Evolutionary conservation across 148 eudicot genomes (phyloP).

Genomic region (Tetragonia tetragonoides): DNA sequence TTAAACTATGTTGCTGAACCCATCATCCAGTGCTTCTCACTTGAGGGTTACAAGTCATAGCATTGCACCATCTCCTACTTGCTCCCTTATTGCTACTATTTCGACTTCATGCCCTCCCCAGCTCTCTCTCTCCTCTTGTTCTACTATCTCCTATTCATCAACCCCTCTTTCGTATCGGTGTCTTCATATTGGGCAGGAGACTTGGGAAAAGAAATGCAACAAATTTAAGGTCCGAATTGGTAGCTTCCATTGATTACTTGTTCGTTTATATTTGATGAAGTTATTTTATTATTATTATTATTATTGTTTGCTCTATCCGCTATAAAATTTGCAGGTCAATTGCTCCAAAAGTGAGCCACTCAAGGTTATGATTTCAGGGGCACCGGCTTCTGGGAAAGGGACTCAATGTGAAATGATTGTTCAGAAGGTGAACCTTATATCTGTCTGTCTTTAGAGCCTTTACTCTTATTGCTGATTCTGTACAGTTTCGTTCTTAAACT

Average conservation of each 20-base stretch:
- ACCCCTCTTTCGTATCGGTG: constrained; percentile 23
- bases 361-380: constrained; percentile 96
- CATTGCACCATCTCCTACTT: constrained; percentile 15
- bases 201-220: constrained; percentile 21
- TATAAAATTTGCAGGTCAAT: constrained; percentile 34
- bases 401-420: constrained; percentile 91
- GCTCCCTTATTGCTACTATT: background rate
- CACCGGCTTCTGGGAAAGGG: constrained; percentile 98
- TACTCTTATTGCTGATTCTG: background rate
- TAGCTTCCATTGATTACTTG: background rate
- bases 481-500: background rate
- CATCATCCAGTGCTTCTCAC: constrained; percentile 30
- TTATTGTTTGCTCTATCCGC: background rate
- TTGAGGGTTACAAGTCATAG: constrained; percentile 12
- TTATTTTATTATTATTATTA: background rate
- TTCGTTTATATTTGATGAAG: background rate
- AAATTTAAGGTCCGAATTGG: constrained; percentile 35
- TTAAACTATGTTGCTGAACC: constrained; percentile 25
- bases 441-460: background rate
- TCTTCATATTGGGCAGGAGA: constrained; percentile 10
- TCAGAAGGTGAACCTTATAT: constrained; percentile 49
- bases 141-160: constrained; percentile 27
- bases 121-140: constrained; percentile 20
- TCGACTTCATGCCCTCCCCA: constrained; percentile 10
- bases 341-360: constrained; percentile 64